Base-by-base conservation (phyloP, 2,329 filamentous ascomycete species). In the Alternaria ventricosa region DNA sequence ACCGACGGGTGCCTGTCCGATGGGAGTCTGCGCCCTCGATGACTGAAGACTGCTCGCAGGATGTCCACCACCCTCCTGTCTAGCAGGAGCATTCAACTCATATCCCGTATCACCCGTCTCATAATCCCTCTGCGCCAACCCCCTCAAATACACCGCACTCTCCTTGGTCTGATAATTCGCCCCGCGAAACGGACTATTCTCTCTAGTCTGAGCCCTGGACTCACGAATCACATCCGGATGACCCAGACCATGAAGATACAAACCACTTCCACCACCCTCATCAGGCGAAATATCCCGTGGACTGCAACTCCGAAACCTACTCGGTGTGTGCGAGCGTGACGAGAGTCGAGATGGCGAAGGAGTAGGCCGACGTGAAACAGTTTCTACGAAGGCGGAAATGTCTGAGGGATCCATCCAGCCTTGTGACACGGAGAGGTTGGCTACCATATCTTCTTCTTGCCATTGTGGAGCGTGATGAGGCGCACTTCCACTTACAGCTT, bases 171-270 rank as follows among this genome's bases (percentile, higher is more conserved):
- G 30, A 13, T 50, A 22, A 3, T 13, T 22, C 0, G 23, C 18
- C 9, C n/a, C n/a, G 5, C 15, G 20, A 10, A 33, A 27, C 20
- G 46, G 47, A 36, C 25, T 54, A 27, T 15, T 25, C 28, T 36
- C 23, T 27, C 33, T 47, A 1, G 45, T 57, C 45, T 36, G 28
- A 25, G 22, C 18, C 55, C 11, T 22, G 8, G 60, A 20, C 15
- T 28, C 8, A 8, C 55, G 46, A 23, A 41, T 28, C 6, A 53
- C n/a, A 15, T 55, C 47, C 0, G 54, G 41, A 28, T 64, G 49
- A n/a, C 57, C 60, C 1, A 53, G 22, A 9, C 60, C 54, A 10
- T 44, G 54, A 12, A 66, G 49, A 10, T 58, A 64, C 9, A 51
- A 7, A 12, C 25, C n/a, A 15, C n/a, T 36, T 4, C 50, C 55